These are phyloP conservation scores for Neurospora sp. DNA, from an alignment of 2,329 filamentous ascomycete genomes.

Conservation along the genomic window DNA sequence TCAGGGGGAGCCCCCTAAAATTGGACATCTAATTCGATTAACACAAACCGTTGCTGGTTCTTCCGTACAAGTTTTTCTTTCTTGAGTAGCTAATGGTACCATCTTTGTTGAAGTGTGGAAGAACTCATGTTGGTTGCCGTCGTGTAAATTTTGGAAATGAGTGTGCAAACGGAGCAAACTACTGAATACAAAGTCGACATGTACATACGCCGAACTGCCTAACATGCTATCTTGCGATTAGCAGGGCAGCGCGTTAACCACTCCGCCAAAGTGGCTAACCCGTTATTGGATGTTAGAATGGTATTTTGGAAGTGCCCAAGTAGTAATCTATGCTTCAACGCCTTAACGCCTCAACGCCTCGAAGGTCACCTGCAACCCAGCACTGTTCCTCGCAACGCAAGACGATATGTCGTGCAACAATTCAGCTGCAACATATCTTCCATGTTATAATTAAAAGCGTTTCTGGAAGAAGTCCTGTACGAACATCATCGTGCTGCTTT, in stretches of 20 bases:
- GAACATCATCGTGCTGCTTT: neutral
- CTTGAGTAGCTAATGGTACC: neutral
- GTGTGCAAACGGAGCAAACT: neutral
- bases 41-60: neutral
- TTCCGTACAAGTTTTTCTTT: neutral
- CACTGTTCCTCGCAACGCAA: neutral
- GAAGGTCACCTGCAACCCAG: neutral
- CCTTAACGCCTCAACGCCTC: neutral
- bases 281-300: neutral
- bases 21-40: neutral
- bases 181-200: neutral
- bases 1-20: neutral
- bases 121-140: neutral
- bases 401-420: neutral
- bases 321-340: too few relatives aligned
- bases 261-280: constrained; percentile 14
- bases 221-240: constrained; percentile 7
- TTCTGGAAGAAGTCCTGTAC: neutral
- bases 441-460: neutral
- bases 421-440: neutral
- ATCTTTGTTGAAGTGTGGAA: neutral
- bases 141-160: neutral
- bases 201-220: neutral
- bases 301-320: too few relatives aligned
- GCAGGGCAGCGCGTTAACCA: constrained; percentile 16